phyloP scores from a whole-genome alignment of 176 grass and related monocot species.

The Aegilops bicornis region DNA sequence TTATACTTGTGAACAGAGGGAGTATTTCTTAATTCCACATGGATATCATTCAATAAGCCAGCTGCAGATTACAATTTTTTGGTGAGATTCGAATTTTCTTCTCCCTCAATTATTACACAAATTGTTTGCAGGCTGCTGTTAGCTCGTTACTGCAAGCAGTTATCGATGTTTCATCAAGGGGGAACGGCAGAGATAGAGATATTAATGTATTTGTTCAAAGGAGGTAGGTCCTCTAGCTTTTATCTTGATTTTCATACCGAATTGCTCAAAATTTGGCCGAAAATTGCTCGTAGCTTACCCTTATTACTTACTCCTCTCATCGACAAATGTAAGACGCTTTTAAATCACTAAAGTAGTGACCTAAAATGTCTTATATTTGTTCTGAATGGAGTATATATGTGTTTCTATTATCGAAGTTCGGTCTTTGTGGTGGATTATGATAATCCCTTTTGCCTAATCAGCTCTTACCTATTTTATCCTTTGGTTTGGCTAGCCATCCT shows the following conservation, averaged over 20 bases:
- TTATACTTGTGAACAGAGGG: too few species aligned
- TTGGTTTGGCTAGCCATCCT: neutral
- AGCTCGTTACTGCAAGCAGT: conserved; percentile 82
- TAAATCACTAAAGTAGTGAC: too few species aligned
- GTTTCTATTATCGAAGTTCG: too few species aligned
- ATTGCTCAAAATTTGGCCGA: neutral
- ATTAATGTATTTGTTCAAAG: conserved; percentile 85
- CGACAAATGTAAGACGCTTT: too few species aligned
- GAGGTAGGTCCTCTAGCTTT: conserved; percentile 49
- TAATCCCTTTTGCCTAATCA: neutral
- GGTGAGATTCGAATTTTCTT: conserved; percentile 13
- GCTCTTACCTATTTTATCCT: neutral
- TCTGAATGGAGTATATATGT: neutral
- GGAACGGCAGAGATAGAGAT: conserved; percentile 88
- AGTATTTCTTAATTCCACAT: conserved; percentile 12
- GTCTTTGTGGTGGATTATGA: neutral
- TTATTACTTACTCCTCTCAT: neutral
- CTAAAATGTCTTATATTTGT: too few species aligned
- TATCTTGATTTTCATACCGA: conserved; percentile 4
- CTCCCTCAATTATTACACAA: conserved; percentile 32
- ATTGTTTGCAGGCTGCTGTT: conserved; percentile 78
- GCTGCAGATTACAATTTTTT: neutral
- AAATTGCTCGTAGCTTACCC: neutral
- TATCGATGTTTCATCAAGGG: conserved; percentile 84
- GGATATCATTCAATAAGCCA: conserved; percentile 24